These are phyloP conservation scores for Elsinoe australis DNA, from an alignment of 2,329 filamentous ascomycete genomes.

Conservation along the genomic window DNA sequence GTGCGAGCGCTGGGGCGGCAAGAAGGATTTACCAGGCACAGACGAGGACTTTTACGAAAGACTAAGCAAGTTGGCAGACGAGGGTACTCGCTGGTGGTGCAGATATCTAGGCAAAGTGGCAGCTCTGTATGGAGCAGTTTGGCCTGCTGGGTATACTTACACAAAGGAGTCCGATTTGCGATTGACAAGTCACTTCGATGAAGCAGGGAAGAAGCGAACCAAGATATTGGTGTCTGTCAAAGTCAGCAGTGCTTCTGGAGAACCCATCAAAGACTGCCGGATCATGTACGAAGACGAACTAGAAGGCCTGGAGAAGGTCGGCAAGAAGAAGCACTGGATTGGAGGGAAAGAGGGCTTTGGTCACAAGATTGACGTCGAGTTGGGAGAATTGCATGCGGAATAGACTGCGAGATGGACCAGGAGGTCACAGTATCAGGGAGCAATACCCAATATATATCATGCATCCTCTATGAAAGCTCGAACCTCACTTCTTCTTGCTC, in stretches of 20 bases:
- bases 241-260: conserved; percentile 30
- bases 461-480: not conserved
- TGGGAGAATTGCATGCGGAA: not conserved
- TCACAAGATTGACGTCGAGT: conserved; percentile 33
- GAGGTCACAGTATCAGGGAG: too few relatives aligned
- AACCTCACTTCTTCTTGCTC: conserved; percentile 23
- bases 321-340: conserved; percentile 54
- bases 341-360: conserved; percentile 36
- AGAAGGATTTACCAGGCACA: conserved; percentile 46
- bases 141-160: conserved; percentile 47
- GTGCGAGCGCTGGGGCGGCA: conserved; percentile 65
- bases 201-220: conserved; percentile 38
- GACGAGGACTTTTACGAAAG: conserved; percentile 50
- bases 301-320: conserved; percentile 46
- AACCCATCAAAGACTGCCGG: conserved; percentile 32
- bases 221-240: conserved; percentile 36
- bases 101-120: conserved; percentile 56
- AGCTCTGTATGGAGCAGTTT: conserved; percentile 50
- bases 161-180: not conserved
- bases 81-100: conserved; percentile 56
- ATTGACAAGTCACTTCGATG: conserved; percentile 30
- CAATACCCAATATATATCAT: too few relatives aligned
- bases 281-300: conserved; percentile 37
- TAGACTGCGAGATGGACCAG: too few relatives aligned
- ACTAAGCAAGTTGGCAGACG: conserved; percentile 47